Conservation (phyloP, 768 basidiomycete species). For the Calocybe indica region DNA sequence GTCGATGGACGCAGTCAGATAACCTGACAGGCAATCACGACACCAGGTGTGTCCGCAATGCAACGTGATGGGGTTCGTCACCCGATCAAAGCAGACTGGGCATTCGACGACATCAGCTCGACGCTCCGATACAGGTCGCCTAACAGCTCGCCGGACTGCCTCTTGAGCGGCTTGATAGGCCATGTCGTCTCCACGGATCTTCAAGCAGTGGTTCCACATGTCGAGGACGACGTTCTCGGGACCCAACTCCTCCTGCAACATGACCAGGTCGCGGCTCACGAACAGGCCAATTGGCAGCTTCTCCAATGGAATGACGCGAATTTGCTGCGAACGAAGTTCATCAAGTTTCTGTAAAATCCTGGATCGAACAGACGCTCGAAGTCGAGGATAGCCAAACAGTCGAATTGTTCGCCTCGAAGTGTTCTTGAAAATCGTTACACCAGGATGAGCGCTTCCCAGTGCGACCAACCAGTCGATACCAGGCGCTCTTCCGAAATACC, state of each 20-base stretch:
- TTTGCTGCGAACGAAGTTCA: constrained; percentile 35
- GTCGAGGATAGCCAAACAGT: constrained; percentile 43
- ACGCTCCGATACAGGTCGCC: constrained; percentile 14
- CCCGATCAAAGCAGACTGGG: constrained; percentile 65
- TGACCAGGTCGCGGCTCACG: constrained; percentile 36
- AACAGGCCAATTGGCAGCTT: constrained; percentile 41
- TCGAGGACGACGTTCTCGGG: constrained; percentile 52
- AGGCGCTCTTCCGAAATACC: constrained; percentile 41
- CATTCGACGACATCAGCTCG: constrained; percentile 30
- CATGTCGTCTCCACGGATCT: constrained; percentile 49
- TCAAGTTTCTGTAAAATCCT: constrained; percentile 42
- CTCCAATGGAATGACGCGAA: constrained; percentile 40
- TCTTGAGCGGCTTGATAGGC: constrained; percentile 38
- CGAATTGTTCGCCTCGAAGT: constrained; percentile 36
- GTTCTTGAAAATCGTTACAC: constrained; percentile 40
- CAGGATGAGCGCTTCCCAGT: constrained; percentile 31
- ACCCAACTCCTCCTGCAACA: constrained; percentile 46
- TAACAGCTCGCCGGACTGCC: constrained; percentile 27
- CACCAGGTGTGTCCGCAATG: constrained; percentile 70
- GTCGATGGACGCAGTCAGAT: constrained; percentile 52
- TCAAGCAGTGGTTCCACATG: constrained; percentile 31
- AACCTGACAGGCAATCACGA: constrained; percentile 50
- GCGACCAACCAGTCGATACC: constrained; percentile 41
- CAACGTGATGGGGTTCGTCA: constrained; percentile 44
- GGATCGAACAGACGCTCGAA: constrained; percentile 33